These are phyloP conservation scores for Yamadazyma paraphyllophila DNA, from an alignment of 805 yeast species.

Conservation along the genomic window DNA sequence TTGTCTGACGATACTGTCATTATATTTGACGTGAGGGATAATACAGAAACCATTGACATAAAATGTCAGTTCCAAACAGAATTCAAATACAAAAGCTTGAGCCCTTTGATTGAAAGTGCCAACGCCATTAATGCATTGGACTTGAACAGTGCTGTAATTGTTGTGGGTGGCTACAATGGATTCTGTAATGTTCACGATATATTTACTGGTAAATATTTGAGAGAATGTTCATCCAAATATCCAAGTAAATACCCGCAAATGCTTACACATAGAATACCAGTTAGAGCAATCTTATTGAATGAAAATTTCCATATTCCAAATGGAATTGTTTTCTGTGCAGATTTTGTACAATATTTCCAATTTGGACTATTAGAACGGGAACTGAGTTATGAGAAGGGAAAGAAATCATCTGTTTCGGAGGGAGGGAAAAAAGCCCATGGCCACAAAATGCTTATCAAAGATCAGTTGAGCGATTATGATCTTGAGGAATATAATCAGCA, in stretches of 20 bases:
- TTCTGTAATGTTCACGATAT: constrained; percentile 41
- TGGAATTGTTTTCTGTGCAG: constrained; percentile 43
- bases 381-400: constrained; percentile 4
- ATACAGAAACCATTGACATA: constrained; percentile 14
- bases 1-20: constrained; percentile 41
- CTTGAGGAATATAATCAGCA: constrained; percentile 21
- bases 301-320: constrained; percentile 23
- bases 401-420: constrained; percentile 17
- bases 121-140: constrained; percentile 24
- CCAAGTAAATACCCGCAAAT: constrained; percentile 24
- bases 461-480: constrained; percentile 38
- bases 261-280: constrained; percentile 24
- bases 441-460: constrained; percentile 23
- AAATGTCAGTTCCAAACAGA: constrained; percentile 21
- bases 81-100: constrained; percentile 17
- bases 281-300: constrained; percentile 24
- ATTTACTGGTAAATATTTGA: constrained; percentile 39
- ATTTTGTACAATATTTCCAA: constrained; percentile 45
- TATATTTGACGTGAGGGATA: constrained; percentile 42
- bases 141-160: constrained; percentile 31
- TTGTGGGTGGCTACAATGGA: constrained; percentile 45
- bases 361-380: constrained; percentile 37
- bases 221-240: constrained; percentile 31
- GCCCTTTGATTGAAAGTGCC: constrained; percentile 11
- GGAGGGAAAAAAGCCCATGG: constrained; percentile 23